phyloP scores from a whole-genome alignment of 768 basidiomycete species.

The Paxillus ammoniavirescens region DNA sequence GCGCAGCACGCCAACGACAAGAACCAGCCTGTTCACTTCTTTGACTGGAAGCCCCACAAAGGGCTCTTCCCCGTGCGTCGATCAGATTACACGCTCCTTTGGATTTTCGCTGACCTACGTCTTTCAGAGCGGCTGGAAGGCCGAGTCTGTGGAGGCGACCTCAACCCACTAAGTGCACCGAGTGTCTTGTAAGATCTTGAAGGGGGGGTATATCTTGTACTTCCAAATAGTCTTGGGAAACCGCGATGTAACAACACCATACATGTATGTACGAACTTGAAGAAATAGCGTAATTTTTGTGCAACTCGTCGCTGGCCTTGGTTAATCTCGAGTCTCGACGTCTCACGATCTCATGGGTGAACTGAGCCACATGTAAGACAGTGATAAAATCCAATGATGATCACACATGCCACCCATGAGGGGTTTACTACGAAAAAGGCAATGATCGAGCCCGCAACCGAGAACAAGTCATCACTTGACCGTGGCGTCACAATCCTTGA shows the following conservation, averaged over 20 bases:
- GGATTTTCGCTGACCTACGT: not conserved
- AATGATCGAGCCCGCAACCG: not conserved
- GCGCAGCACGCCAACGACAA: conserved; percentile 15
- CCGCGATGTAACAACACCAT: not conserved
- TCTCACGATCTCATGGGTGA: too few relatives aligned
- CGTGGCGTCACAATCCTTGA: too few relatives aligned
- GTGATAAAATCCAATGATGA: too few relatives aligned
- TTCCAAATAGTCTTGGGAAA: not conserved
- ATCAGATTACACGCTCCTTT: not conserved
- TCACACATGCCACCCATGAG: too few relatives aligned
- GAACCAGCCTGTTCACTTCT: conserved; percentile 16
- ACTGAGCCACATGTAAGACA: too few relatives aligned
- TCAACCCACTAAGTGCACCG: not conserved
- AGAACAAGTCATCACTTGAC: not conserved
- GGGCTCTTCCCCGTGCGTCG: conserved; percentile 21
- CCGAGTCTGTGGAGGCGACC: not conserved
- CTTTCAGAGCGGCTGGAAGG: conserved; percentile 5
- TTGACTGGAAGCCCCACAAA: conserved; percentile 21
- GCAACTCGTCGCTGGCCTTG: too few relatives aligned
- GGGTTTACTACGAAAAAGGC: too few relatives aligned
- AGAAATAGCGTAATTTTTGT: too few relatives aligned
- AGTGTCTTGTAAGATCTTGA: not conserved
- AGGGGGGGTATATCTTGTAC: not conserved
- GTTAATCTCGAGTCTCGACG: too few relatives aligned
- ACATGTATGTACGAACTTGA: not conserved